Evolutionary conservation across 1,139 yeast genomes (phyloP), one percentile per base, ranked within the genome.

Genomic region (Taphrina deformans): DNA sequence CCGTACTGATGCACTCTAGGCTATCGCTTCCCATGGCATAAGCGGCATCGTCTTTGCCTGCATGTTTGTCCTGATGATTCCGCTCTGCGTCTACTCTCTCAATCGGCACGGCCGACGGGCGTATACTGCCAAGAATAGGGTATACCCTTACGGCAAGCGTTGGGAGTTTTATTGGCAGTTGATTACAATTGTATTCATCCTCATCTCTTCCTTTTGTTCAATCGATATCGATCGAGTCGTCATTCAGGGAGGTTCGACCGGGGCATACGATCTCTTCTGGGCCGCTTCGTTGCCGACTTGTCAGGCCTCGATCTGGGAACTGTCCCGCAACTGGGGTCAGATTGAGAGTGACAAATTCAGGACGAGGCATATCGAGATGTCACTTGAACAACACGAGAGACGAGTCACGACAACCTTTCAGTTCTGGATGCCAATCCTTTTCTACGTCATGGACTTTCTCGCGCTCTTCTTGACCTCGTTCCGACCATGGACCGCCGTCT

Each of bases 91-190:
- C 38, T 27, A 41, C n/a, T 45, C 59, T 14, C 55, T 61, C 29
- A 24, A 31, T 41, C 41, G 60, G 12, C 65, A 61, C 26, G 65
- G 65, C 21, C 50, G 48, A 18, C 41, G 65, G 18, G 59, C 65
- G 18, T 61, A 61, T 24, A 31, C 46, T 16, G 60, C 59, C 50
- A 52, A 53, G 52, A 50, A 52, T 14, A 18, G 55, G n/a, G 10
- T 61, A 0, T 52, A 52, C 26, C 65, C 65, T 1, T 53, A 41
- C 33, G 60, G 60, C 53, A 61, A 61, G 23, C 65, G 65, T 9
- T 61, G 65, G 65, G 65, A 61, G 24, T 61, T 29, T 35, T 61
- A 61, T 31, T 61, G 65, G 65, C 60, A 45, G 21, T 46, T 61
- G 18, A 38, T 61, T 14, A 44, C 65, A 26, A 52, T 53, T 18